Percentiles rank a stretch among this genome's conserved stretches.
phyloP scores from a whole-genome alignment of 164 flowering plant species.

The Nymphaea colorata region DNA sequence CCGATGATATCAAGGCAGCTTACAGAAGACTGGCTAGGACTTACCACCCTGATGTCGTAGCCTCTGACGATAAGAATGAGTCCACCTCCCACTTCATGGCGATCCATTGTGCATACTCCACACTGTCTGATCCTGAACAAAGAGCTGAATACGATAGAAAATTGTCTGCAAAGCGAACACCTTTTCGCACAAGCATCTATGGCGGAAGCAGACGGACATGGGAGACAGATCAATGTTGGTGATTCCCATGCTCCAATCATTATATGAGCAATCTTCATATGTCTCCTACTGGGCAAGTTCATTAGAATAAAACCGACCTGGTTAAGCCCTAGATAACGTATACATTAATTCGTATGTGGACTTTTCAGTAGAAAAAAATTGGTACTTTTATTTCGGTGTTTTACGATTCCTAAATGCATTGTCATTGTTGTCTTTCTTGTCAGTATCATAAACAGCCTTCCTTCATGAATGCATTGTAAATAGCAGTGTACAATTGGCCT shows the following conservation, averaged over 20 bases:
- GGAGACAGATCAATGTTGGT: slow-evolving; percentile 4
- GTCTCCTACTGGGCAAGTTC: too few species aligned
- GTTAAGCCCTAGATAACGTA: too few species aligned
- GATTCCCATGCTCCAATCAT: not conserved
- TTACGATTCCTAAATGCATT: too few species aligned
- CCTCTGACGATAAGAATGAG: not conserved
- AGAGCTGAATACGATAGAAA: slow-evolving; percentile 1
- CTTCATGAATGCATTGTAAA: too few species aligned
- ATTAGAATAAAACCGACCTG: too few species aligned
- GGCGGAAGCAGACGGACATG: not conserved
- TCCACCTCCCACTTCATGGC: not conserved
- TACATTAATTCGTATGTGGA: too few species aligned
- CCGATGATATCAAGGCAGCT: not conserved
- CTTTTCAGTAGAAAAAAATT: too few species aligned
- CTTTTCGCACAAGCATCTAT: not conserved
- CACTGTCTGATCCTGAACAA: slow-evolving; percentile 1
- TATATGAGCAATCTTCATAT: too few species aligned
- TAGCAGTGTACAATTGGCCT: too few species aligned
- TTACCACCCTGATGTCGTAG: slow-evolving; percentile 2
- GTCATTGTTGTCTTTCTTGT: too few species aligned
- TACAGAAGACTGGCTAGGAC: slow-evolving; percentile 1
- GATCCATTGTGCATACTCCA: not conserved
- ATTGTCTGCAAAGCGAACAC: not conserved
- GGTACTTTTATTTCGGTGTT: too few species aligned
- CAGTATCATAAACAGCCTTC: too few species aligned